Base-by-base conservation (phyloP, 2,329 filamentous ascomycete genomes). In the Thelonectria rubi region DNA sequence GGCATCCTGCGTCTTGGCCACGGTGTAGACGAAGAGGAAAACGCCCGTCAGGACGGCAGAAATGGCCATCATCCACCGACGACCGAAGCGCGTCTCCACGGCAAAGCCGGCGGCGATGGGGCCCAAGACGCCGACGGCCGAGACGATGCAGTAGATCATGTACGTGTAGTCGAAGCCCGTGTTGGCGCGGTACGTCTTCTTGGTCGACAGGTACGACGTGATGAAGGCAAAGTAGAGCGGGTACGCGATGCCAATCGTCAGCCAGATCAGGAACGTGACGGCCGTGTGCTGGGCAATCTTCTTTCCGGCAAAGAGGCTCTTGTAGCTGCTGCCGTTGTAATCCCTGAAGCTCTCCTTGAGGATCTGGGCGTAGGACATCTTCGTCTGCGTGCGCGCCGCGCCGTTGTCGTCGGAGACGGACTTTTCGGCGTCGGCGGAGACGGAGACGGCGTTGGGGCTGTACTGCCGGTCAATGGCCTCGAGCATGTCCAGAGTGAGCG, bases 191-290 rank as follows among this genome's bases (percentile, higher is more conserved):
- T 76, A 68, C 2, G 70, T 70, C 50, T 73, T 75, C 54, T 78
- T 76, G 8, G 73, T 78, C 17, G 76, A 75, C 7, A 82, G 74
- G 57, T 82, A 82, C 0, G 78, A 80, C 1, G 80, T 79, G 50
- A 82, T 77, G 55, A 82, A 82, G 46, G 77, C 78, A 65, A 80
- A 80, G 67, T 80, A 82, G 0, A 82, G 73, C 5, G 80, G 80
- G 64, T 82, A 82, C 1, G 77, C 79, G 20, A 82, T 76, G n/a
- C 79, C 80, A 30, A 81, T 79, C 0, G 77, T 80, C 4, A 80
- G 63, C 80, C 80, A 82, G 43, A 80, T 75, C 4, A 77, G 64
- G 62, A 79, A 81, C 1, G 75, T 77, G 5, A 81, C 69, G 0
- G 69, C 63, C 1, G 76, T 74, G 57, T 76, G 73, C 51, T 70